These are phyloP conservation scores for Ogataea trehaloabstinens DNA, from an alignment of 805 yeast genomes.

Conservation along the genomic window DNA sequence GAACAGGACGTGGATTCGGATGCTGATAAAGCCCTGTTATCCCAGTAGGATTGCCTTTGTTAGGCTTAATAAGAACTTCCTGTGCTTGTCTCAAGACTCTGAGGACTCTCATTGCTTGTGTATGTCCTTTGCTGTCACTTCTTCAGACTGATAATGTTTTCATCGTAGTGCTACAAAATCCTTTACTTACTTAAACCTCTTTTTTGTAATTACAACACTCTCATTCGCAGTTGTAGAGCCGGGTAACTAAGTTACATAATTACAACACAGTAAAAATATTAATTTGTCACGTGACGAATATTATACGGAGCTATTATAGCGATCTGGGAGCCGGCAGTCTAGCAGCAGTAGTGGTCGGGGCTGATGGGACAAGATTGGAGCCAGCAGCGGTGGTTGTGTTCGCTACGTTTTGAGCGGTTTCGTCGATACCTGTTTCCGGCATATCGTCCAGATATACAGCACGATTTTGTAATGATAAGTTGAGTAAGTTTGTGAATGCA, in stretches of 20 bases:
- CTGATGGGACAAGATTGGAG: too few species aligned
- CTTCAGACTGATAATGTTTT: neutral
- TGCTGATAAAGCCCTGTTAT: slow-evolving; percentile 74
- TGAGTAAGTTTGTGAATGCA: slow-evolving; percentile 29
- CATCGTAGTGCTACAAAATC: too few species aligned
- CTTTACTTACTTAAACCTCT: too few species aligned
- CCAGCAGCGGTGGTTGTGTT: neutral
- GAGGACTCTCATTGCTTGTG: slow-evolving; percentile 34
- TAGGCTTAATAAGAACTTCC: slow-evolving; percentile 51
- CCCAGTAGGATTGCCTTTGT: slow-evolving; percentile 75
- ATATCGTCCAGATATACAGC: slow-evolving; percentile 24
- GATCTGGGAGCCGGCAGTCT: too few species aligned
- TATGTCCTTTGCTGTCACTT: too few species aligned
- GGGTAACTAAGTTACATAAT: too few species aligned
- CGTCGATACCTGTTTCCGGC: slow-evolving; percentile 22
- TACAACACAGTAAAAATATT: too few species aligned
- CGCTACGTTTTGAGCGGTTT: slow-evolving; percentile 10
- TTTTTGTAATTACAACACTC: neutral
- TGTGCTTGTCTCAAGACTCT: slow-evolving; percentile 40
- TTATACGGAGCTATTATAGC: too few species aligned
- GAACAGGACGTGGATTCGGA: slow-evolving; percentile 81
- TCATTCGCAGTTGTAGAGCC: slow-evolving; percentile 1
- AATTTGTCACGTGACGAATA: too few species aligned
- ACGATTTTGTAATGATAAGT: slow-evolving; percentile 27
- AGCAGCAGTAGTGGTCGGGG: too few species aligned